Evolutionary conservation across 352 stramenopile species (phyloP).

Genomic region (Thalassiosira sp.): DNA sequence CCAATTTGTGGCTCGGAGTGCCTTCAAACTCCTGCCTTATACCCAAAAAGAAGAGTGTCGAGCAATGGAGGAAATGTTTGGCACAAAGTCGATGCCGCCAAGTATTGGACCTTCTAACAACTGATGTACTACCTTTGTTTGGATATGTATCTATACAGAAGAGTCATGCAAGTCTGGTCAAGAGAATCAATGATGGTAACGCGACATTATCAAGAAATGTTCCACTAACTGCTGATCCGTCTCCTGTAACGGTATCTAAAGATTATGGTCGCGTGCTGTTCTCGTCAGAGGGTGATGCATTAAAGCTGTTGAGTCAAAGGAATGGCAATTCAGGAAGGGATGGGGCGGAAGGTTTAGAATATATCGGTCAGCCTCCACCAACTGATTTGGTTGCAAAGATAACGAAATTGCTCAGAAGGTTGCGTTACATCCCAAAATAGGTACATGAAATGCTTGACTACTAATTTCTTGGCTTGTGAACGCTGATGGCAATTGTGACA

Average conservation of each 20-base stretch:
- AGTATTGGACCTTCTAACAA: background rate
- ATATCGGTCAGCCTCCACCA: too few relatives aligned
- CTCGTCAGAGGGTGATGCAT: slow-evolving; percentile 21
- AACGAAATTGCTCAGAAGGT: too few relatives aligned
- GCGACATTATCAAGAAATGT: background rate
- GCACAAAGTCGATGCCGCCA: background rate
- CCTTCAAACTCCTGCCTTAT: slow-evolving; percentile 26
- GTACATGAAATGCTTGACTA: too few relatives aligned
- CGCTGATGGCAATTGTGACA: too few relatives aligned
- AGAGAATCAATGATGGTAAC: background rate
- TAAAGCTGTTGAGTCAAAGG: too few relatives aligned
- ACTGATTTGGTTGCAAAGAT: too few relatives aligned
- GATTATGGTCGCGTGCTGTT: slow-evolving; percentile 25
- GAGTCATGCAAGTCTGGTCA: too few relatives aligned
- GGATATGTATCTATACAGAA: too few relatives aligned
- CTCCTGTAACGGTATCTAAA: slow-evolving; percentile 9
- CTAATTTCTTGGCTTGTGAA: too few relatives aligned
- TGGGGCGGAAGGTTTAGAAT: too few relatives aligned
- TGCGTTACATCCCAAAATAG: too few relatives aligned
- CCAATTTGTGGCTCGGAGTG: background rate
- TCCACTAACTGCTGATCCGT: background rate
- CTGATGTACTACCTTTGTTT: slow-evolving; percentile 9
- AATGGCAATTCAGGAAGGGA: too few relatives aligned
- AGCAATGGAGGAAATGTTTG: slow-evolving; percentile 15
- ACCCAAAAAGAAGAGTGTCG: slow-evolving; percentile 2